Conservation (phyloP, 2,329 filamentous ascomycete species). For the Pseudocercospora vitis region DNA sequence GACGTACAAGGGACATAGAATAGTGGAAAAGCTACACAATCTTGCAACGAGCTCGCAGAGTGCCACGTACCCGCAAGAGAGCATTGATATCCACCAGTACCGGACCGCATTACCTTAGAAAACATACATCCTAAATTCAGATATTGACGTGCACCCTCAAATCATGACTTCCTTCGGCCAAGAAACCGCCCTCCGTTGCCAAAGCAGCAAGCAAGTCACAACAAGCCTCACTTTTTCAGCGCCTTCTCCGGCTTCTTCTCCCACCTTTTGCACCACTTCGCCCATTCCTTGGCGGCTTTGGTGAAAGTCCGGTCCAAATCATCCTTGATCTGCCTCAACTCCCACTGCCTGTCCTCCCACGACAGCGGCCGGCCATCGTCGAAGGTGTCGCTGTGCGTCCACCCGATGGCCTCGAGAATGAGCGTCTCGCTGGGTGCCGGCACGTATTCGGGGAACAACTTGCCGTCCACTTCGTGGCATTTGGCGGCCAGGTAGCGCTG, state of each 20-base stretch:
- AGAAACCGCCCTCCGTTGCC: too few species aligned
- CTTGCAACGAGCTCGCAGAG: neutral
- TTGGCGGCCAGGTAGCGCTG: conserved; percentile 42
- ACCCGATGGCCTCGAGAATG: conserved; percentile 47
- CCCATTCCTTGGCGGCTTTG: conserved; percentile 26
- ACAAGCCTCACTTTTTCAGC: conserved; percentile 31
- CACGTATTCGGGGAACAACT: conserved; percentile 38
- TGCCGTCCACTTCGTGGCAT: conserved; percentile 41
- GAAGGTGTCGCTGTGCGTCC: conserved; percentile 41
- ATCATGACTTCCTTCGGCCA: too few species aligned
- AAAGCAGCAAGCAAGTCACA: too few species aligned
- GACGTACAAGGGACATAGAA: neutral
- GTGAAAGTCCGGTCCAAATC: conserved; percentile 21
- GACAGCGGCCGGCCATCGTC: neutral
- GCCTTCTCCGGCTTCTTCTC: conserved; percentile 24
- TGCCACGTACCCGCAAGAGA: too few species aligned
- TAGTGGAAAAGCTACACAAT: neutral
- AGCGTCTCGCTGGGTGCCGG: conserved; percentile 42
- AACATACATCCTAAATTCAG: too few species aligned
- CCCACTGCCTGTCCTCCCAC: conserved; percentile 50
- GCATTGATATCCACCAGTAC: too few species aligned
- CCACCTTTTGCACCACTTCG: conserved; percentile 36
- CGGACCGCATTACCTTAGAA: too few species aligned
- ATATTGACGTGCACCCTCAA: too few species aligned
- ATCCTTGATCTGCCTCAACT: conserved; percentile 23